Evolutionary conservation across 169 alveolate species (phyloP), one percentile per base, ranked within the genome.

Genomic region (Besnoitia besnoiti): DNA sequence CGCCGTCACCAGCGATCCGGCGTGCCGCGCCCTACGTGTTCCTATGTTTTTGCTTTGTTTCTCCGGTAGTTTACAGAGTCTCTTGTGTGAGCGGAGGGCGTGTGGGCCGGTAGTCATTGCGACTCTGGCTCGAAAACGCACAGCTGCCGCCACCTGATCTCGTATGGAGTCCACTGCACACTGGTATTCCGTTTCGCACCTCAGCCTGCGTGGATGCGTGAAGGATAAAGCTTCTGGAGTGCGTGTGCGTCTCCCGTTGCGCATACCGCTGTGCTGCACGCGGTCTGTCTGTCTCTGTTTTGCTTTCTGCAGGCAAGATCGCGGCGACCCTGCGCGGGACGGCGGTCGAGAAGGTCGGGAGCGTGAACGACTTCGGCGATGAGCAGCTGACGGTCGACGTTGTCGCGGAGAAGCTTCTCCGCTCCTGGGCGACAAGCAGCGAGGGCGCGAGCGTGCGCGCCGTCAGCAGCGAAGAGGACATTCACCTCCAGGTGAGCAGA

Each of bases 301-400:
- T 12, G 2, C 42, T 67, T 33, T 77, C 16, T 75, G 49, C 85
- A 90, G 93, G 85, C 55, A 40, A 85, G 39, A 85, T 91, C 40
- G 79, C 91, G 80, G 35, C 51, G 37, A 92, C 94, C 47, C 84
- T 91, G 51, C 91, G 89, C 19, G 51, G 42, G 85, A 82, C 94
- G n/a, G n/a, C 35, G 19, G 95, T 93, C 55, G 90, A 93, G 4
- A 46, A 30, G 24, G 62, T 90, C 16, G 94, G 94, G 30, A 67
- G 84, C 59, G 46, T 47, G 76, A 93, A 93, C 85, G 76, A 62
- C 37, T 93, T 90, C 47, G 95, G 95, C 46, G 95, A 93, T 8
- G 92, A 90, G 47, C 95, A 93, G 85, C 92, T 93, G 49, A 62
- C 95, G 19, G 95, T 93, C 51, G 95, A 93, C 47, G 82, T 93